Evolutionary conservation across 2,329 filamentous ascomycete genomes (phyloP), one percentile per base, ranked within the genome.

Genomic region (Ceratocystis cubensis): DNA sequence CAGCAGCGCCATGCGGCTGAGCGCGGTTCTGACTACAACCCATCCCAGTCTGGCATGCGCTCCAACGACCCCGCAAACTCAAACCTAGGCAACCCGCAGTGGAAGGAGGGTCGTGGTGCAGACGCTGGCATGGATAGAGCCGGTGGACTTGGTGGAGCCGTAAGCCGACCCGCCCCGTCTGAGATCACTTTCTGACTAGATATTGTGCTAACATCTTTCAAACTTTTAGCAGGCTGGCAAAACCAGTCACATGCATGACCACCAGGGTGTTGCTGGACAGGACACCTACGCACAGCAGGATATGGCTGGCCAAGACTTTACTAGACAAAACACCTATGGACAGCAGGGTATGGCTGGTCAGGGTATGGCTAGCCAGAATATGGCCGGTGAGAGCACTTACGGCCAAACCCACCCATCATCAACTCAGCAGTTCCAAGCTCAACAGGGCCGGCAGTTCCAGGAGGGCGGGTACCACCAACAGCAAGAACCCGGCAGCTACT

Each of bases 1-100:
- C 86, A 92, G 75, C 90, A 96, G 76, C 89, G 91, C 4, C 82
- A 87, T 73, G 91, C 91, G 17, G 92, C 96, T 77, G 72, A 94
- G 59, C 85, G 77, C 68, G 91, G 96, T 73, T 80, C 88, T 53
- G 72, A n/a, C 13, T n/a, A 30, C 28, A 33, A 37, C 5, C 28
- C 28, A 4, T 7, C 15, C 22, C 5, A 30, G 10, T 73, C 37
- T 84, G 13, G 28, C 28, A 20, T 3, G 56, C 13, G 3, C 13
- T 41, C 10, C 10, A 37, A 17, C 17, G 25, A 37, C 3, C 25
- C 56, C 28, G 56, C 15, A 5, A 33, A 22, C 25, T 59, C 56
- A 30, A 59, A 59, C 30, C 30, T 59, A 3, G 56, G 56, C 17
- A 59, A 59, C 28, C 56, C 56, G 25, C 56, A 59, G 56, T 59